Evolutionary conservation across 805 yeast species (phyloP).

Genomic region (Candida ulmi): DNA sequence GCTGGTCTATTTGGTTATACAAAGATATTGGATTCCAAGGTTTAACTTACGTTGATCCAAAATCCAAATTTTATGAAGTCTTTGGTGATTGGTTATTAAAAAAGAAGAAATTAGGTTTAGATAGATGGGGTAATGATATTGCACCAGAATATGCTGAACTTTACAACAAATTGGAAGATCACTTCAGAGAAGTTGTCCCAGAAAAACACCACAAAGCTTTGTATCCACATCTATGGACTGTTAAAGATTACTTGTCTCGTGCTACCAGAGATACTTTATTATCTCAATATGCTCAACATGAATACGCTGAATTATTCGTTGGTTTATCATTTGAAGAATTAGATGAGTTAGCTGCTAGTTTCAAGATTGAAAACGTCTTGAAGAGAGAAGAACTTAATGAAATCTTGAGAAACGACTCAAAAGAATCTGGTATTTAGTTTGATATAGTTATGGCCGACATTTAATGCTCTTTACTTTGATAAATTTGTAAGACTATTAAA

Average conservation of each 20-base stretch:
- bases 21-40: constrained; percentile 51
- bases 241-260: constrained; percentile 32
- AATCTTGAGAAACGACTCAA: constrained; percentile 6
- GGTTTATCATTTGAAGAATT: constrained; percentile 39
- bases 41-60: constrained; percentile 39
- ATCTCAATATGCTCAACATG: constrained; percentile 37
- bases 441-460: too few relatives aligned
- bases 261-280: constrained; percentile 39
- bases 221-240: constrained; percentile 37
- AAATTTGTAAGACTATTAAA: too few relatives aligned
- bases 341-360: constrained; percentile 46
- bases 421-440: not conserved
- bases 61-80: constrained; percentile 36
- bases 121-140: constrained; percentile 45
- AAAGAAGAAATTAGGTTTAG: constrained; percentile 41
- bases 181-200: constrained; percentile 35
- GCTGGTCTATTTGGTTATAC: constrained; percentile 50
- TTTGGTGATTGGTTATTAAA: constrained; percentile 37
- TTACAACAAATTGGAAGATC: constrained; percentile 31
- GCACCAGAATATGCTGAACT: constrained; percentile 32
- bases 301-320: constrained; percentile 39
- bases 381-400: constrained; percentile 37
- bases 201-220: constrained; percentile 32
- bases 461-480: too few relatives aligned
- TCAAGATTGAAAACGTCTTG: constrained; percentile 40